Evolutionary conservation across 371 early-diverging fungal genomes (phyloP).

Genomic region (Mucor lusitanicus): DNA sequence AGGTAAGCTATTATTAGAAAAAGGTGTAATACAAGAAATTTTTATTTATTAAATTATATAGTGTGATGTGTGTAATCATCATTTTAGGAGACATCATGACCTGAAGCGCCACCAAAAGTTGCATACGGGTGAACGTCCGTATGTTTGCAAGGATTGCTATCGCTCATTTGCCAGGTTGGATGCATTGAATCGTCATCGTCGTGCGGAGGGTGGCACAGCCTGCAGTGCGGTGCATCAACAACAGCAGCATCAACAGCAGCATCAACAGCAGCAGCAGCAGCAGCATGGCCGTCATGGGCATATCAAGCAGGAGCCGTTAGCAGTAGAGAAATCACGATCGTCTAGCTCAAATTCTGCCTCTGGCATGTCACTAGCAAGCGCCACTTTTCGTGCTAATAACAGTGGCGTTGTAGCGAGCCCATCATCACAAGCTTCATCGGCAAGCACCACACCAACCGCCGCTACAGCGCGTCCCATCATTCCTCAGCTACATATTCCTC

Average conservation of each 20-base stretch:
- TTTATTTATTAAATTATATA: slow-evolving; percentile 17
- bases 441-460: slow-evolving; percentile 2
- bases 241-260: slow-evolving; percentile 8
- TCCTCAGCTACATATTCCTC: slow-evolving; percentile 30
- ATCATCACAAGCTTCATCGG: slow-evolving; percentile 4
- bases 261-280: not conserved
- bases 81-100: slow-evolving; percentile 77
- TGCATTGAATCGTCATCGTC: slow-evolving; percentile 76
- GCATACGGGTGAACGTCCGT: slow-evolving; percentile 79
- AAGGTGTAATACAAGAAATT: slow-evolving; percentile 3
- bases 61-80: slow-evolving; percentile 51
- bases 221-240: slow-evolving; percentile 34
- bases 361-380: not conserved
- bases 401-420: not conserved
- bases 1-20: slow-evolving; percentile 27
- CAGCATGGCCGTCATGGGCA: not conserved
- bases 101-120: slow-evolving; percentile 75
- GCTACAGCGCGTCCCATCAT: slow-evolving; percentile 21
- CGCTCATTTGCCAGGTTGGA: slow-evolving; percentile 79
- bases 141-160: slow-evolving; percentile 40
- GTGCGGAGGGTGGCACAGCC: slow-evolving; percentile 59
- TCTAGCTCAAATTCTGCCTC: not conserved
- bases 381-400: slow-evolving; percentile 14
- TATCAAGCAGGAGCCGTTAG: not conserved
- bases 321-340: not conserved